Percentiles rank a stretch among this genome's conserved stretches.
These are phyloP conservation scores for Rhodotorula sp. DNA, from an alignment of 1,284 basidiomycete species.

Conservation along the genomic window DNA sequence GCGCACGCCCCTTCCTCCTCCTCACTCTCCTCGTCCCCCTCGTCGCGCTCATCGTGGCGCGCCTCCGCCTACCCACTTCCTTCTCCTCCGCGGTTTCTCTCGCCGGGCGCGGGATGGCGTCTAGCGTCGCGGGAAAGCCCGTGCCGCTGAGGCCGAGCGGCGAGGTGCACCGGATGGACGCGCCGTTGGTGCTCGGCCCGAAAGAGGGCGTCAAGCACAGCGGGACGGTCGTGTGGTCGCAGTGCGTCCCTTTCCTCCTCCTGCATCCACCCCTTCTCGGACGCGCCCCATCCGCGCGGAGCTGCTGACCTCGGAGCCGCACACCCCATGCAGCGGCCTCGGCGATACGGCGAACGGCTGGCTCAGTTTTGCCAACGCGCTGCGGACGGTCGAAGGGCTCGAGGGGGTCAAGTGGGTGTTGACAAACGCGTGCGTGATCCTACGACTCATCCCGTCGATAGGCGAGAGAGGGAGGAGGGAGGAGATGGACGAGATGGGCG, in stretches of 20 bases:
- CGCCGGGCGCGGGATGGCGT: background rate
- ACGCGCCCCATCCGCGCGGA: too few relatives aligned
- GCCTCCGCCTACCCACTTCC: background rate
- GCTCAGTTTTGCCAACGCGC: conserved; percentile 28
- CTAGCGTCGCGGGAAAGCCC: background rate
- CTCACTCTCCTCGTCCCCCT: background rate
- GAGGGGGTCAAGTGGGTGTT: conserved; percentile 57
- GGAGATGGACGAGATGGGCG: too few relatives aligned
- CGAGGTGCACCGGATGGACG: background rate
- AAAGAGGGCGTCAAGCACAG: conserved; percentile 60
- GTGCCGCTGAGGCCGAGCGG: background rate
- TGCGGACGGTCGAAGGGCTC: conserved; percentile 8
- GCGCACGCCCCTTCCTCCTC: background rate
- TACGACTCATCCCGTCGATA: too few relatives aligned
- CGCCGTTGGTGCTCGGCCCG: background rate
- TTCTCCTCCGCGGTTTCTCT: background rate
- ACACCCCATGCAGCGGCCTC: conserved; percentile 5
- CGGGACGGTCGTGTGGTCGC: conserved; percentile 83
- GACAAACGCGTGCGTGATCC: conserved; percentile 49
- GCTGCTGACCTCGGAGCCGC: too few relatives aligned
- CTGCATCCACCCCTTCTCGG: background rate
- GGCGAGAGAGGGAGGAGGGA: too few relatives aligned
- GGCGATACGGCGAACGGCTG: conserved; percentile 40
- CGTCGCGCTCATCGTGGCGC: background rate
- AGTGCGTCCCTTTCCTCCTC: conserved; percentile 54